Evolutionary conservation across 345 rosid genomes (phyloP).

Genomic region (Eucalyptus marginata): DNA sequence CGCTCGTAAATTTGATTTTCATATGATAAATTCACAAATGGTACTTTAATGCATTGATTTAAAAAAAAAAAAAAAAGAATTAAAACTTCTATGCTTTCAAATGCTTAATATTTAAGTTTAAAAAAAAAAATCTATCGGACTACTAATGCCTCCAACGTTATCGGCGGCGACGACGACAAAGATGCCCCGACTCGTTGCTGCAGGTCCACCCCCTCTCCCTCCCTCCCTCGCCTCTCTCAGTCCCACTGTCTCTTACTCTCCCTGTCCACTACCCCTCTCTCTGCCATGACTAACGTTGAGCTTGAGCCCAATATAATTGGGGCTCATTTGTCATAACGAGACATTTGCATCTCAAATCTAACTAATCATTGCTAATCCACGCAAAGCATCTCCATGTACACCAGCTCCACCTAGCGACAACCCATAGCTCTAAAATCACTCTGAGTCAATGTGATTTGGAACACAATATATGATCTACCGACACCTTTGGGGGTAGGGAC

Average conservation of each 20-base stretch:
- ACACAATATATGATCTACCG: neutral
- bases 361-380: neutral
- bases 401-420: no score
- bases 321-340: neutral
- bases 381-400: neutral
- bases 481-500: neutral
- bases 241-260: no score
- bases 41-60: neutral
- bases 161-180: neutral
- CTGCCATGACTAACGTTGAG: neutral
- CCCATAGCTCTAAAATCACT: no score
- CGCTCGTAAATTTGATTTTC: no score
- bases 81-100: no score
- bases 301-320: neutral
- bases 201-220: neutral
- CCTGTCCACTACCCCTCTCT: neutral
- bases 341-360: neutral
- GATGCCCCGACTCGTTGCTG: neutral
- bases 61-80: no score
- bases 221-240: neutral
- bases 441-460: neutral
- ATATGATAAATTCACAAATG: neutral
- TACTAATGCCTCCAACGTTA: neutral
- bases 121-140: no score
- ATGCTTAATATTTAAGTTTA: no score